Base-by-base conservation (phyloP, 2,329 filamentous ascomycete genomes). In the Clonostachys byssicola region DNA sequence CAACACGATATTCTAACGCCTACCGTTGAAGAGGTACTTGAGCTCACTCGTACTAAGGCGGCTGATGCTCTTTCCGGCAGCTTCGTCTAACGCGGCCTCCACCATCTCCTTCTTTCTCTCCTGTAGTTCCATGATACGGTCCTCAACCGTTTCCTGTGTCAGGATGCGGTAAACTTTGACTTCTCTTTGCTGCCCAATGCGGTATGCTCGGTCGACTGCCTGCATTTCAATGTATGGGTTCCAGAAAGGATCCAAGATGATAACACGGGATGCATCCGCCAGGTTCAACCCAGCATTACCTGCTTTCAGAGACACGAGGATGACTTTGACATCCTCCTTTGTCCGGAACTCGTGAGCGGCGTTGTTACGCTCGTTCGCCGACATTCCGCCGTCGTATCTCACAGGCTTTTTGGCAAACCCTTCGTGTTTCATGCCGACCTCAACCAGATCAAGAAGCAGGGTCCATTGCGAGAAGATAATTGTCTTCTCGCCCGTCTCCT, bases 191-290 rank as follows among this genome's bases (percentile, higher is more conserved):
- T 96, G 92, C 1, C 91, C 91, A 55, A 96, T 92, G 10, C 92
- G 86, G 65, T 96, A 87, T 3, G 91, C 89, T 18, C 92, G 86
- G 62, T 95, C 92, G 44, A 96, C 85, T 5, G 92, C 92, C 67
- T 96, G 92, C 66, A 91, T 89, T 67, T 96, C 92, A 43, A 95
- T 87, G 60, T 87, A 95, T 0, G 91, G 92, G 53, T 96, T 96
- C 89, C 90, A 96, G 70, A 95, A 95, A 0, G 91, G 91, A 61
- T 96, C 91, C 60, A 95, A 83, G 53, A 96, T 88, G 63, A 96
- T 89, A 54, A 96, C 89, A 52, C 90, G 86, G 2, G 85, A 89
- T 1, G 91, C 92, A 16, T 83, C 81, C 38, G 87, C 89, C 18
- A 96, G 76, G 59, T 96, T 96, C 42, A 96, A 78, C 2, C 92